Evolutionary conservation across 75 land plant genomes (phyloP), one percentile per base, ranked within the genome.

Genomic region (Pinus taeda): DNA sequence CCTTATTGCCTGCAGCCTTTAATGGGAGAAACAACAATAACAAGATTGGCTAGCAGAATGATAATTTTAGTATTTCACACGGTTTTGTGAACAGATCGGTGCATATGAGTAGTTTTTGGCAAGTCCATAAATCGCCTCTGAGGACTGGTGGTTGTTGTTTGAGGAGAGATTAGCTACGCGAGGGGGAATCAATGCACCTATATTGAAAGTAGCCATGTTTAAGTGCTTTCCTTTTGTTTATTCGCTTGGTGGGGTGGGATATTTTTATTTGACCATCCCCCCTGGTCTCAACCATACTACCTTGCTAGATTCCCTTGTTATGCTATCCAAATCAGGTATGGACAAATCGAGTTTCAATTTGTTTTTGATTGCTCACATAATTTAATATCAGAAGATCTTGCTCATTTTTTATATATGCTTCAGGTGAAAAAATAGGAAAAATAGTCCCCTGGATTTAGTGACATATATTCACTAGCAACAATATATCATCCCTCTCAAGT

Each of bases 351-450:
- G n/a, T n/a, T n/a, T n/a, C n/a, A n/a, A n/a, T n/a, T n/a, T n/a
- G n/a, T n/a, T n/a, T n/a, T n/a, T n/a, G 90, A 60, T 76, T 86
- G 75, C 88, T 79, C 91, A 93, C 89, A 33, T 82, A 87, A 79
- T 66, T 86, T 93, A 93, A 93, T 60, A 87, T 89, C 59, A 82
- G 76, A n/a, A 84, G 81, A 78, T 93, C 90, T 79, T 91, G 91
- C 61, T 82, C 90, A 81, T 91, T 90, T 36, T 91, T 92, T 20
- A 92, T 88, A 82, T 93, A 93, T 49, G 94, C 96, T 70, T 93
- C 90, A 65, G 96, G 94, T 57, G 96, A 91, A n/a, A 93, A 93
- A 86, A n/a, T 93, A 93, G 45, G 93, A 93, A 86, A 91, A 93
- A 63, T 89, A 93, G 37, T 93, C 96, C 64, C 96, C 96, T 60